Base-by-base conservation (phyloP, 2,329 filamentous ascomycete species). In the Rhytidhysteron rufulum region DNA sequence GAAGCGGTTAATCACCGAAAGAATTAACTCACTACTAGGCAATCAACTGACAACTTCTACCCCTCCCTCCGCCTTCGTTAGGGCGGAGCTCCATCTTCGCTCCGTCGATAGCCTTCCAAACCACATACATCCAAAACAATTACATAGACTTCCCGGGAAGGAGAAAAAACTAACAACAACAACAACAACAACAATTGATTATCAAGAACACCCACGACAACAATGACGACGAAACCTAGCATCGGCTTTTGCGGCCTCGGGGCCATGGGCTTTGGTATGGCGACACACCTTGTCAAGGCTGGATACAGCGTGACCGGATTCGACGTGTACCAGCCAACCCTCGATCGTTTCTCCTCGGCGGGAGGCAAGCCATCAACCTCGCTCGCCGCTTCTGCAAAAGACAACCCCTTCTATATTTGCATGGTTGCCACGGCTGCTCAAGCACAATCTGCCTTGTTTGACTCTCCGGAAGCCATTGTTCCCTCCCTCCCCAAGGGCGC, bases 211-310 rank as follows among this genome's bases (percentile, higher is more conserved):
- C 19, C 4, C 31, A 16, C 17, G 11, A 20, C 31, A n/a, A 49
- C 21, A 20, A 63, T 63, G 58, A 47, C 60, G 7, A 44, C 46
- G 37, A 76, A 73, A 56, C 71, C 73, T 19, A 55, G 65, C 39
- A 69, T 86, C 39, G 77, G 79, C 48, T 87, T 88, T 65, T 82
- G 85, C 48, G 85, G 85, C 70, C 81, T 89, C 3, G 85, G 85
- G 41, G 85, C 85, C 65, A 88, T 88, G 85, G 85, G 85, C 58
- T 85, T 87, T 61, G 85, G 85, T 58, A 88, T 89, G 85, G 85
- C 85, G 48, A 85, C 79, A 44, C 77, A 88, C 58, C 77, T 89
- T 33, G 71, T 88, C 53, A 79, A 80, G 50, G 68, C 77, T 48
- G 82, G 82, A 42, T 86, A 83, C 62, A 45, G 68, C 19, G 83